A percentile compares a stretch with the other conserved stretches of the same genome.
These are phyloP conservation scores for Oryza officinalis DNA, from an alignment of 176 grass and related monocot genomes.

Conservation along the genomic window DNA sequence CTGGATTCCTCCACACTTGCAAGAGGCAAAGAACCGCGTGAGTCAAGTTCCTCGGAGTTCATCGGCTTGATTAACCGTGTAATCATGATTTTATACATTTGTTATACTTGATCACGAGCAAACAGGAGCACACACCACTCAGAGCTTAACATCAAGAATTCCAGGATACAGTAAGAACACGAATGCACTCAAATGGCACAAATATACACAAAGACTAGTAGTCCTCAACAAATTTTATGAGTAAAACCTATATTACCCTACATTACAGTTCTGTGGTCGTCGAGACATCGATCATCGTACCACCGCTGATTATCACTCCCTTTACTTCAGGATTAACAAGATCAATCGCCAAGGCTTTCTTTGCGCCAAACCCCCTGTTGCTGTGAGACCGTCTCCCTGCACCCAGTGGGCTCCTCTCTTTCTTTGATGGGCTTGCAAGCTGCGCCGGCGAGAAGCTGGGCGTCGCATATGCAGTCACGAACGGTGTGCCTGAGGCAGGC, in stretches of 20 bases:
- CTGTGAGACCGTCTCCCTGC: constrained; percentile 44
- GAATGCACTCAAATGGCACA: not conserved
- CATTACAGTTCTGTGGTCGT: constrained; percentile 47
- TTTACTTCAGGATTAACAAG: constrained; percentile 49
- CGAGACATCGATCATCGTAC: constrained; percentile 55
- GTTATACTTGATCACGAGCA: not conserved
- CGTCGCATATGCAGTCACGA: constrained; percentile 64
- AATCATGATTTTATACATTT: not conserved
- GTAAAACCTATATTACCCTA: not conserved
- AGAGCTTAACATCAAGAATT: constrained; percentile 1
- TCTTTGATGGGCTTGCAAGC: constrained; percentile 52
- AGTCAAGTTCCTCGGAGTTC: not conserved
- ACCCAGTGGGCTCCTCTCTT: constrained; percentile 49
- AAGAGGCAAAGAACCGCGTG: not conserved
- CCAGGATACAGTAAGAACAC: constrained; percentile 11
- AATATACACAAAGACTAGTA: constrained; percentile 33
- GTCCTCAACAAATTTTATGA: not conserved
- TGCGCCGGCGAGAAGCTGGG: constrained; percentile 71
- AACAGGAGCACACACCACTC: constrained; percentile 3
- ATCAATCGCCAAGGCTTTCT: constrained; percentile 62
- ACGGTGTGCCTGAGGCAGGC: constrained; percentile 83
- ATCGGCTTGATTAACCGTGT: not conserved
- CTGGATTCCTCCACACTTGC: not conserved
- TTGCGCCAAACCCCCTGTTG: constrained; percentile 51
- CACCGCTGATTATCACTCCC: constrained; percentile 43